phyloP scores from a whole-genome alignment of 2,329 filamentous ascomycete genomes.

The Paecilomyces niveus region DNA sequence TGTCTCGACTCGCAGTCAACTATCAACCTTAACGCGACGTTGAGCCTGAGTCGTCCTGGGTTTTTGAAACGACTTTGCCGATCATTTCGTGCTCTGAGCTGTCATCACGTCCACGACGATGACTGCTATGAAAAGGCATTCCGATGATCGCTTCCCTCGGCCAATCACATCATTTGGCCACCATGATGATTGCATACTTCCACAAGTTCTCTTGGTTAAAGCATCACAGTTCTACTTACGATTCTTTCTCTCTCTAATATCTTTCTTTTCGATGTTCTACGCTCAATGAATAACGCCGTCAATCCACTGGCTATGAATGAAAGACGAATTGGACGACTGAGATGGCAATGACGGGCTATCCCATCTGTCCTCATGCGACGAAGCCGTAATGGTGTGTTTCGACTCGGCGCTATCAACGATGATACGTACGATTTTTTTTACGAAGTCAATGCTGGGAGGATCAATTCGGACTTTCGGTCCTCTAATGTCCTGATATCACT shows the following conservation, averaged over 20 bases:
- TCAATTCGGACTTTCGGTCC: neutral
- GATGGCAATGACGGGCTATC: neutral
- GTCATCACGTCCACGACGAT: slow-evolving; percentile 9
- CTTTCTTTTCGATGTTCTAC: neutral
- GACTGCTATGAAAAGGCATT: neutral
- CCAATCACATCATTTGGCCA: neutral
- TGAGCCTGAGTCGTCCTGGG: slow-evolving; percentile 12
- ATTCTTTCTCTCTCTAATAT: neutral
- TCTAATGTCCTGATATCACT: neutral
- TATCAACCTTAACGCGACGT: neutral
- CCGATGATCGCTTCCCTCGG: neutral
- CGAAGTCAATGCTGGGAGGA: neutral
- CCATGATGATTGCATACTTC: neutral
- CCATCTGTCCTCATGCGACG: neutral
- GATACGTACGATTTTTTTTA: neutral
- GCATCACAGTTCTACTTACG: neutral
- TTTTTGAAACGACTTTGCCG: slow-evolving; percentile 19
- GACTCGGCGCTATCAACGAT: neutral
- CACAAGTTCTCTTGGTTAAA: neutral
- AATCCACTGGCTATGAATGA: slow-evolving; percentile 7
- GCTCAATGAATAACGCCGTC: slow-evolving; percentile 1
- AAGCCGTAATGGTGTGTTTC: neutral
- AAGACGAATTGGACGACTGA: slow-evolving; percentile 1
- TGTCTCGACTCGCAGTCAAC: slow-evolving; percentile 22
- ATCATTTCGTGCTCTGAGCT: slow-evolving; percentile 18